phyloP scores from a whole-genome alignment of 345 rosid species.

The Noccaea bulbosa region DNA sequence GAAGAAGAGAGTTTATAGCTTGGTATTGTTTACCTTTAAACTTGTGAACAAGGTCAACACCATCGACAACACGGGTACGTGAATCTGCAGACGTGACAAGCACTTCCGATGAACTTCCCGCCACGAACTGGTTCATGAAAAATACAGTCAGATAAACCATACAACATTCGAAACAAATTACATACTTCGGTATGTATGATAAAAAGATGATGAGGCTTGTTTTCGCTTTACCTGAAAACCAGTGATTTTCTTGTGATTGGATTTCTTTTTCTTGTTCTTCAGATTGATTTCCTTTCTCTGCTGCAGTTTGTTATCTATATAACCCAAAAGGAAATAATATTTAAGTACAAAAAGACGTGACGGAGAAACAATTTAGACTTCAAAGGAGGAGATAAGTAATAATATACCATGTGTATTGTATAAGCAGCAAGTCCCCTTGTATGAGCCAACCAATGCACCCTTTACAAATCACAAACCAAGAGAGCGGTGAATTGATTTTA shows the following conservation, averaged over 20 bases:
- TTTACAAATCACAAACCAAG: conserved; percentile 49
- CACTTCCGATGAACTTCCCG: conserved; percentile 90
- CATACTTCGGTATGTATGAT: neutral
- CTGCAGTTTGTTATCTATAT: conserved; percentile 82
- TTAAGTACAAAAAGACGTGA: neutral
- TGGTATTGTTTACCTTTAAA: conserved; percentile 67
- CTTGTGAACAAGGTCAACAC: conserved; percentile 84
- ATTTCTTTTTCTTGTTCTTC: conserved; percentile 89
- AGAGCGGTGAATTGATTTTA: conserved; percentile 29
- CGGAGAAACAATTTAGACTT: conserved; percentile 2
- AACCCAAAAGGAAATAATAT: neutral
- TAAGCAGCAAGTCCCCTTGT: conserved; percentile 84
- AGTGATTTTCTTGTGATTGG: conserved; percentile 90
- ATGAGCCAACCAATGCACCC: conserved; percentile 96
- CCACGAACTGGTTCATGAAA: conserved; percentile 70
- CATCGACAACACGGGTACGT: conserved; percentile 80
- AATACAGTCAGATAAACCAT: conserved; percentile 30
- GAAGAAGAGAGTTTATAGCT: neutral
- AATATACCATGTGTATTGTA: conserved; percentile 72
- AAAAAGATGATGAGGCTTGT: neutral
- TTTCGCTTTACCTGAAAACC: conserved; percentile 84
- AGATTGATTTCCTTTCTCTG: conserved; percentile 72
- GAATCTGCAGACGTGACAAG: conserved; percentile 97
- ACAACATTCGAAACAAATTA: neutral
- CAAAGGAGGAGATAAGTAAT: neutral